Base-by-base conservation (phyloP, 1,284 basidiomycete genomes). In the Austropuccinia psidii region DNA sequence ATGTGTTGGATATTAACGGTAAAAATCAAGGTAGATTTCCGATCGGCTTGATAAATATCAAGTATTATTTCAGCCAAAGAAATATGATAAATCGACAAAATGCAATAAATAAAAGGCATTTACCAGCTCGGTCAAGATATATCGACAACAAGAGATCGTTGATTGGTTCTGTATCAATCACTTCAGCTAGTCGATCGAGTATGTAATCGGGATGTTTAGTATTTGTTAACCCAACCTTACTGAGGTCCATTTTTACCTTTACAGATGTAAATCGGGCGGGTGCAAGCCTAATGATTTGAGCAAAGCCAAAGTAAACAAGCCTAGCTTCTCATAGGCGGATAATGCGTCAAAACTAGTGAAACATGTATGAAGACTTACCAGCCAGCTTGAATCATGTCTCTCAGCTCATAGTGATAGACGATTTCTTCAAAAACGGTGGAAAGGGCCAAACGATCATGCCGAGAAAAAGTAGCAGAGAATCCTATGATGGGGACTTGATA, bases 381-480 rank as follows among this genome's bases (percentile, higher is more conserved):
- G 80, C 91, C 86, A 64, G 93, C 92, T 75, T 89, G 88, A 75
- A 98, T 91, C 93, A 98, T 96, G 64, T 90, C 87, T 27, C 87
- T 86, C 37, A 69, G 24, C 19, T 54, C 58, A 27, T 75, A 73
- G 80, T 98, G 95, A 79, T 92, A 98, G 0, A 97, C 95, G 74
- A 98, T 95, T 65, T 86, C 84, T 79, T 97, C 87, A 77, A 95
- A 98, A 0, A 95, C 89, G 0, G 89, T 89, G 2, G 91, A 88
- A 7, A 98, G 85, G 0, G 93, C 90, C 2, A 95, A 83, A 9
- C 93, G 90, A 79, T 98, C 94, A 78, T 95, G 91, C 27, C 95
- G 85, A 76, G 87, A 89, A 82, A 97, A 96, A 0, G 95, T 98
- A 0, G 95, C 94, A 45, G 91, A 93, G 81, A 98, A 97, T 0